These are phyloP conservation scores for Lathyrus tuberosus DNA, from an alignment of 306 rosid genomes.

Conservation along the genomic window DNA sequence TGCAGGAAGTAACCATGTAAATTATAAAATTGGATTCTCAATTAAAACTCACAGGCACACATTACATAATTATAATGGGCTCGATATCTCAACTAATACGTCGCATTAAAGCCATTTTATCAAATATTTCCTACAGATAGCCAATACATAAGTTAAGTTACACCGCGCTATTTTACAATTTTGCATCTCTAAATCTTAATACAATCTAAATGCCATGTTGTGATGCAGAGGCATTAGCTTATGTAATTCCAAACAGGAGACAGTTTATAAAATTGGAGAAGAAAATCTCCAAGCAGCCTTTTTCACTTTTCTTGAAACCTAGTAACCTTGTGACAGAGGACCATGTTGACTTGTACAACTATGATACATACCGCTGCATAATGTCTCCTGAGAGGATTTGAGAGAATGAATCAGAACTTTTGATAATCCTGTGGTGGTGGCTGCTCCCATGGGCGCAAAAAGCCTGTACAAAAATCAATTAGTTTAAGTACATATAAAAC, in stretches of 20 bases:
- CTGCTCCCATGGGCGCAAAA: constrained; percentile 79
- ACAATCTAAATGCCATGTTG: constrained; percentile 20
- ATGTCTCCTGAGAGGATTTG: constrained; percentile 39
- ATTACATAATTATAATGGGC: background rate
- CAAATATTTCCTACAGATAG: constrained; percentile 33
- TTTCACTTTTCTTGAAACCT: constrained; percentile 39
- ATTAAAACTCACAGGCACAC: background rate
- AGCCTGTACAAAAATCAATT: constrained; percentile 54
- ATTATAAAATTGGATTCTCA: constrained; percentile 8
- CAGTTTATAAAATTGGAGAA: constrained; percentile 33
- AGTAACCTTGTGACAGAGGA: constrained; percentile 34
- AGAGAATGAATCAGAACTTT: constrained; percentile 59
- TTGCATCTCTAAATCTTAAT: constrained; percentile 30
- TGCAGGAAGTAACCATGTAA: background rate
- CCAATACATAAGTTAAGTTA: constrained; percentile 15
- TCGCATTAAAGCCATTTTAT: constrained; percentile 31
- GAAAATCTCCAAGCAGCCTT: constrained; percentile 30
- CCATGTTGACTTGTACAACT: constrained; percentile 33
- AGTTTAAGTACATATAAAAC: constrained; percentile 27
- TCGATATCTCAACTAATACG: constrained; percentile 6
- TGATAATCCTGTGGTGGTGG: constrained; percentile 75
- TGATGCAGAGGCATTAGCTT: constrained; percentile 26
- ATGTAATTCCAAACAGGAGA: constrained; percentile 42
- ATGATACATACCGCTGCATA: constrained; percentile 49
- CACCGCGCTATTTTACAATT: constrained; percentile 37